These are phyloP conservation scores for Zygosaccharomyces gambellarensis DNA, from an alignment of 805 yeast species.

Conservation along the genomic window DNA sequence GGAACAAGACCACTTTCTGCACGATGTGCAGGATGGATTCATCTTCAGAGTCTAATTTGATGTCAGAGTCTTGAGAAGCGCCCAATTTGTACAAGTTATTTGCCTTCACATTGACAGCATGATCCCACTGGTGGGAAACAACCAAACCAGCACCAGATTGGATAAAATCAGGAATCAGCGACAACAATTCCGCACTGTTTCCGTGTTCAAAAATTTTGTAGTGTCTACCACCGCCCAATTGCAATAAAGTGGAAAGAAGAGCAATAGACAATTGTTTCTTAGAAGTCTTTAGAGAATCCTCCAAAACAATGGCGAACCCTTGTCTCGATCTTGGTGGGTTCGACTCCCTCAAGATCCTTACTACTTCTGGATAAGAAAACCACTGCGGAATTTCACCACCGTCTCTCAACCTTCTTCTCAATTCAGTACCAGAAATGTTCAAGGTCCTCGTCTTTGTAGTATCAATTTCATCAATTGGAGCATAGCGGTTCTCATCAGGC, in stretches of 20 bases:
- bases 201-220: conserved; percentile 50
- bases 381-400: conserved; percentile 91
- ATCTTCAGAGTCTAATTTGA: conserved; percentile 50
- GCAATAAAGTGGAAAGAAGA: conserved; percentile 83
- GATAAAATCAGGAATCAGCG: conserved; percentile 36
- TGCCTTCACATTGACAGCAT: conserved; percentile 16
- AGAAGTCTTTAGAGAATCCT: conserved; percentile 56
- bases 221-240: conserved; percentile 79
- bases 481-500: conserved; percentile 92
- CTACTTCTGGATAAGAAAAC: conserved; percentile 97
- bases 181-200: conserved; percentile 67
- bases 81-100: conserved; percentile 42
- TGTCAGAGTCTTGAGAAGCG: conserved; percentile 50
- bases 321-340: conserved; percentile 89
- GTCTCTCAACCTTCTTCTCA: conserved; percentile 78
- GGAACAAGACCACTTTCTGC: conserved; percentile 62
- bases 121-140: conserved; percentile 39
- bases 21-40: conserved; percentile 65
- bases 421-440: conserved; percentile 91
- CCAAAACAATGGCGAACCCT: conserved; percentile 76
- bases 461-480: conserved; percentile 90
- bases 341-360: conserved; percentile 79
- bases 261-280: conserved; percentile 71
- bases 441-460: conserved; percentile 67
- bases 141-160: conserved; percentile 93